These are phyloP conservation scores for Fusarium pseudograminearum DNA, from an alignment of 2,329 filamentous ascomycete species.

Conservation along the genomic window DNA sequence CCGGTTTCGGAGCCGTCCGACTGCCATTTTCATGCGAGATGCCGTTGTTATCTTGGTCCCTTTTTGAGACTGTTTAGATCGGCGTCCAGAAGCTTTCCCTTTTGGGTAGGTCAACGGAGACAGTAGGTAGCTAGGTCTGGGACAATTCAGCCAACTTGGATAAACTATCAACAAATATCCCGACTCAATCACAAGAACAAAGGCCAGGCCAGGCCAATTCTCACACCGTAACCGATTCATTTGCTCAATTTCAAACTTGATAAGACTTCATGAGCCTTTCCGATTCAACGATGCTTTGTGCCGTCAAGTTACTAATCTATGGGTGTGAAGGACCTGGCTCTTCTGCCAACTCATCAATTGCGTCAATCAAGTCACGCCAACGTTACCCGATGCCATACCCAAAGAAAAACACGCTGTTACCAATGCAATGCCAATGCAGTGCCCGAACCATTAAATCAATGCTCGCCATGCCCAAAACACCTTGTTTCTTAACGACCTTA, in stretches of 20 bases:
- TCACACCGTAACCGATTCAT: not conserved
- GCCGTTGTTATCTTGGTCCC: not conserved
- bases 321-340: constrained; percentile 1
- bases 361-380: constrained; percentile 6
- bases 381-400: constrained; percentile 16
- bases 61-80: not conserved
- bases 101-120: constrained; percentile 37
- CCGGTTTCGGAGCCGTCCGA: constrained; percentile 42
- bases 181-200: not conserved
- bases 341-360: constrained; percentile 9
- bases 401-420: constrained; percentile 23
- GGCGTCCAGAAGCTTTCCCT: constrained; percentile 37
- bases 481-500: constrained; percentile 19
- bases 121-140: not conserved
- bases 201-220: not conserved
- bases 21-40: constrained; percentile 4
- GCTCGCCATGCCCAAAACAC: constrained; percentile 21
- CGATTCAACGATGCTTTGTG: constrained; percentile 1
- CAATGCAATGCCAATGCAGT: constrained; percentile 36
- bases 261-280: not conserved
- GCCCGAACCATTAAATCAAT: constrained; percentile 19
- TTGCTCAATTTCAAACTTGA: not conserved
- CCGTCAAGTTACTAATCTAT: constrained; percentile 10
- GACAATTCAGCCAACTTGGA: not conserved
- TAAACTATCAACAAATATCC: not conserved